These are phyloP conservation scores for Penicillium ucsense DNA, from an alignment of 495 filamentous ascomycete species.

Conservation along the genomic window DNA sequence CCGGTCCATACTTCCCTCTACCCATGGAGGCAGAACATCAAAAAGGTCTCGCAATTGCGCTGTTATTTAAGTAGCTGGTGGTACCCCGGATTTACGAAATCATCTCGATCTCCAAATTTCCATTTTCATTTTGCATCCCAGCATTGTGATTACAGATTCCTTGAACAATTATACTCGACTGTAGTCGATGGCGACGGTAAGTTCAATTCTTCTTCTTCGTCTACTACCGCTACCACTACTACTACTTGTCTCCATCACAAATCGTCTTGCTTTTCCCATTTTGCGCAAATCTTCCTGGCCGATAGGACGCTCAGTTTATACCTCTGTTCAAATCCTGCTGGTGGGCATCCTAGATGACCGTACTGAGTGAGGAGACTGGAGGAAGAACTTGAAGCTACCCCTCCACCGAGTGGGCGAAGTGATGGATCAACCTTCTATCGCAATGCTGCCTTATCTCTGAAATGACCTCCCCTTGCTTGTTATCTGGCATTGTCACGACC, in stretches of 20 bases:
- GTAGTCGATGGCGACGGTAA: slow-evolving; percentile 8
- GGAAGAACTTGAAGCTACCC: no score
- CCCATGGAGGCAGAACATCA: no score
- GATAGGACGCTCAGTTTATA: no score
- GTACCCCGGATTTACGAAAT: slow-evolving; percentile 15
- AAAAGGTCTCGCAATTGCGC: not conserved
- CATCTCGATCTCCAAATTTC: not conserved
- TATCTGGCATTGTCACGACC: not conserved
- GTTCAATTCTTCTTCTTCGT: not conserved
- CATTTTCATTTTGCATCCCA: slow-evolving; percentile 1
- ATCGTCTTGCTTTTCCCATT: no score
- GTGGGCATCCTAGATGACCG: not conserved
- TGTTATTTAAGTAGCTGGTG: slow-evolving; percentile 8
- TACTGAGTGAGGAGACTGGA: not conserved
- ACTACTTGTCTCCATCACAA: not conserved
- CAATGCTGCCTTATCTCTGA: not conserved
- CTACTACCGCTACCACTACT: not conserved
- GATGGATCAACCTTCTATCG: not conserved
- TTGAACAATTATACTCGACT: not conserved
- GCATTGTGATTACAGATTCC: not conserved
- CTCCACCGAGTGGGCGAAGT: no score
- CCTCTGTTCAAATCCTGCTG: no score
- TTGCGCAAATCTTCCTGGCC: no score
- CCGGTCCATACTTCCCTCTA: no score
- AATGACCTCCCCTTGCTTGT: not conserved